A percentile compares a stretch with the other conserved stretches of the same genome.
phyloP scores from a whole-genome alignment of 208 protist species.

The Blechomonas ayalai region DNA sequence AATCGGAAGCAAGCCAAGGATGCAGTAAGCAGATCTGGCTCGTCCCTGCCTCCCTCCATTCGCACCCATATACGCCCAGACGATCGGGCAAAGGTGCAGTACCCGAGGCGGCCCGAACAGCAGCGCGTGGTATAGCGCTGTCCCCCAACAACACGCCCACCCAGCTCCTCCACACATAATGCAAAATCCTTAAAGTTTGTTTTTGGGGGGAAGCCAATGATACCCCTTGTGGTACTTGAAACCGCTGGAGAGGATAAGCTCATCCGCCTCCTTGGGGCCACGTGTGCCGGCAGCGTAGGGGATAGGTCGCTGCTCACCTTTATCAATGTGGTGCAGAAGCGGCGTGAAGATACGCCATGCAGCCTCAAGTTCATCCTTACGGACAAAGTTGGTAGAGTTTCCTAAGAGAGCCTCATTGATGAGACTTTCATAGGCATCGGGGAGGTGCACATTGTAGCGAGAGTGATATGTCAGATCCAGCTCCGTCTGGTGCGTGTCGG shows the following conservation, averaged over 20 bases:
- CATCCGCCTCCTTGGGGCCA: slow-evolving; percentile 73
- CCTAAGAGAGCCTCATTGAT: slow-evolving; percentile 82
- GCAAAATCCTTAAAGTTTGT: slow-evolving; percentile 59
- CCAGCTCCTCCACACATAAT: too few relatives aligned
- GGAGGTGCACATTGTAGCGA: slow-evolving; percentile 72
- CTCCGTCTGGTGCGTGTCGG: slow-evolving; percentile 79
- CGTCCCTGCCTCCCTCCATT: too few relatives aligned
- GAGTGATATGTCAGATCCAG: slow-evolving; percentile 85
- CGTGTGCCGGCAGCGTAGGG: slow-evolving; percentile 77
- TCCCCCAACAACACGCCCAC: too few relatives aligned
- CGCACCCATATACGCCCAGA: too few relatives aligned
- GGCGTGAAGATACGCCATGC: slow-evolving; percentile 91
- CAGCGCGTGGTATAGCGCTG: too few relatives aligned
- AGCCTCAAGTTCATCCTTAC: slow-evolving; percentile 87
- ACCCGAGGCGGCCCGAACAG: too few relatives aligned
- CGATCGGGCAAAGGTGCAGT: too few relatives aligned
- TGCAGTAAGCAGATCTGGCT: too few relatives aligned
- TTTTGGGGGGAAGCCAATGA: slow-evolving; percentile 31
- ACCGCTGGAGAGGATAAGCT: slow-evolving; percentile 43
- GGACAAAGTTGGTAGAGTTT: slow-evolving; percentile 88
- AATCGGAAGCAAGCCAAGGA: too few relatives aligned
- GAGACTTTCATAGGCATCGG: slow-evolving; percentile 89
- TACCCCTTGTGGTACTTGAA: slow-evolving; percentile 52
- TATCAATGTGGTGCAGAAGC: slow-evolving; percentile 83
- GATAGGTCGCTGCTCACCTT: slow-evolving; percentile 42